Conservation (phyloP, 495 filamentous ascomycete genomes). For the Penicillium taxi region DNA sequence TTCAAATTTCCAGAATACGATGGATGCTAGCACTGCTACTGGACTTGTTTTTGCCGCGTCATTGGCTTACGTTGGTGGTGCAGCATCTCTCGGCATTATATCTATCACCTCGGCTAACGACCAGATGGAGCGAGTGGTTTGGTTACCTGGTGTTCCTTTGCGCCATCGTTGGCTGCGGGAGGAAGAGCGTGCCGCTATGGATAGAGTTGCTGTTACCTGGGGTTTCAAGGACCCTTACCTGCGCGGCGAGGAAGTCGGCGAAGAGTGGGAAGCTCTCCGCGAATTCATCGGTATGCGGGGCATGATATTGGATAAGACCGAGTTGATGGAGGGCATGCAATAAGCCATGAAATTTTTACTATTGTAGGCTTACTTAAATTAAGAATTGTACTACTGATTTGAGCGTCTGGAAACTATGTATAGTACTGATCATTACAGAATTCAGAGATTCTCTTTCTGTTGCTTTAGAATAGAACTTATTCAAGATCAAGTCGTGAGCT, state of each 20-base stretch:
- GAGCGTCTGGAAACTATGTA: no score
- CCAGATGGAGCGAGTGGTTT: constrained; percentile 88
- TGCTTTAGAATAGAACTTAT: not conserved
- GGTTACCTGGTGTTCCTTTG: constrained; percentile 72
- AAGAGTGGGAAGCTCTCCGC: constrained; percentile 75
- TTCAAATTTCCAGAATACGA: constrained; percentile 54
- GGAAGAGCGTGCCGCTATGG: constrained; percentile 83
- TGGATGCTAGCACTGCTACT: constrained; percentile 62
- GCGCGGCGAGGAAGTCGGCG: constrained; percentile 82
- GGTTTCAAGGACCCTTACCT: constrained; percentile 75
- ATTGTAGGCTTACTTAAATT: no score
- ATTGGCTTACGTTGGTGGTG: constrained; percentile 71
- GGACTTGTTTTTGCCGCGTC: constrained; percentile 74
- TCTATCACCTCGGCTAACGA: constrained; percentile 81
- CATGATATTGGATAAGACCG: constrained; percentile 82
- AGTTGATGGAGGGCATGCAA: constrained; percentile 89
- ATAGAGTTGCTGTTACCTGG: constrained; percentile 79
- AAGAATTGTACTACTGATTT: no score
- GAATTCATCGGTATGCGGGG: constrained; percentile 72
- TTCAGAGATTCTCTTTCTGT: no score
- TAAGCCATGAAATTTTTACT: constrained; percentile 20
- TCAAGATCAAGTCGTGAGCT: constrained; percentile 27
- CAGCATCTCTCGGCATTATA: constrained; percentile 70
- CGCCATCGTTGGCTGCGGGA: constrained; percentile 84
- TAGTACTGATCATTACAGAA: no score